These are phyloP conservation scores for Trichosanthes truncata DNA, from an alignment of 306 rosid genomes.

Conservation along the genomic window DNA sequence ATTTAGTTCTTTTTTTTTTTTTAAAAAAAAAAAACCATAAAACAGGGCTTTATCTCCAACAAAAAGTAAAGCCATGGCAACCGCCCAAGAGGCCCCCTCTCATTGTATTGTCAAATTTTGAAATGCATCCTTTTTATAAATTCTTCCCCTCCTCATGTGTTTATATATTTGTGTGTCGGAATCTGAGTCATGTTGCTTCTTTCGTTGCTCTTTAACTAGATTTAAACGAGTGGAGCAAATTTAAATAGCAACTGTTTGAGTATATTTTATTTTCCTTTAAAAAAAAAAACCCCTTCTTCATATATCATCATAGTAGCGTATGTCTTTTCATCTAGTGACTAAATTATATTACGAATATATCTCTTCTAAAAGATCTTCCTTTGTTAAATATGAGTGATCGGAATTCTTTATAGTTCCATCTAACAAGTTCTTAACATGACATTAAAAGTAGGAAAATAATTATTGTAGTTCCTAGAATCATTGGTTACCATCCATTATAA, in stretches of 20 bases:
- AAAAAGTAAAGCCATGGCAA: not conserved
- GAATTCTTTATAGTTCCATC: not conserved
- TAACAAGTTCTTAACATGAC: not conserved
- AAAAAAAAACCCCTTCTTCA: not conserved
- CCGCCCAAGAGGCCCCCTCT: slow-evolving; percentile 4
- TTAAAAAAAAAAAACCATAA: not conserved
- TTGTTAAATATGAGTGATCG: not conserved
- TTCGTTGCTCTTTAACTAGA: not conserved
- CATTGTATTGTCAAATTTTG: not conserved
- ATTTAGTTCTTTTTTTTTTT: not conserved
- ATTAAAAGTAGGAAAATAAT: not conserved
- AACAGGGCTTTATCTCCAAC: not conserved
- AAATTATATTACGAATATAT: not conserved
- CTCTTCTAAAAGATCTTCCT: not conserved
- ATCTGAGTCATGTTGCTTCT: not conserved
- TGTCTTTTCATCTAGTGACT: not conserved
- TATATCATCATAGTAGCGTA: not conserved
- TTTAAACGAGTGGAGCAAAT: not conserved
- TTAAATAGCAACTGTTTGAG: not conserved
- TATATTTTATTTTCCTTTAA: not conserved
- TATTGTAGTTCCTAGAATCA: not conserved
- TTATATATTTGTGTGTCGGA: slow-evolving; percentile 5
- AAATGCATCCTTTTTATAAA: not conserved
- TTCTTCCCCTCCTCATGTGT: not conserved
- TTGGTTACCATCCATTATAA: not conserved